Conservation (phyloP, 1,284 basidiomycete genomes). For the Ustilago bromivora region DNA sequence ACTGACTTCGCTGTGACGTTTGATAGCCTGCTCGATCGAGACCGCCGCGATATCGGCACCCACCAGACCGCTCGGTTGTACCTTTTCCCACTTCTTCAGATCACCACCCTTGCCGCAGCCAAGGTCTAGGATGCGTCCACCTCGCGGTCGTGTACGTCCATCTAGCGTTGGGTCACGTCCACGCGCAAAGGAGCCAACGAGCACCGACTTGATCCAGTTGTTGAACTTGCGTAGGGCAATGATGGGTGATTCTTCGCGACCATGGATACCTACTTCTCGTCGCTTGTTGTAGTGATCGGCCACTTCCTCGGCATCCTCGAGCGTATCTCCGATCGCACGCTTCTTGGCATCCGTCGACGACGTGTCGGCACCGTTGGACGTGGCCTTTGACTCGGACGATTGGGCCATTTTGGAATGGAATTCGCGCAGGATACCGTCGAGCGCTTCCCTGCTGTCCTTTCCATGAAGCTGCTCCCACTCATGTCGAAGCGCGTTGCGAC, state of each 20-base stretch:
- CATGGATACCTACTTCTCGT: conserved; percentile 86
- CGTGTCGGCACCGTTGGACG: conserved; percentile 1
- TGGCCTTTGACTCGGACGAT: neutral
- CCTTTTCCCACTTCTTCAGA: conserved; percentile 93
- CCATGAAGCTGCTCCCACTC: conserved; percentile 51
- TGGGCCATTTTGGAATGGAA: conserved; percentile 28
- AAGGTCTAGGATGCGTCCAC: conserved; percentile 88
- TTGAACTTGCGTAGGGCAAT: conserved; percentile 97
- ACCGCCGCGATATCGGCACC: conserved; percentile 90
- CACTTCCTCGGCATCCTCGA: conserved; percentile 51
- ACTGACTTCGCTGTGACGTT: conserved; percentile 75
- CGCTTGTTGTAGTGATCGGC: conserved; percentile 79
- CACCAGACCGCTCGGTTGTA: conserved; percentile 82
- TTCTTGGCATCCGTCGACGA: conserved; percentile 21
- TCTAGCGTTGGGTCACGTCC: conserved; percentile 32
- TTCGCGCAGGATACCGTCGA: conserved; percentile 46
- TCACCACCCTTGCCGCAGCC: conserved; percentile 99
- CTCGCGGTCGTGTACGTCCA: conserved; percentile 29
- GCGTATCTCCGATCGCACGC: conserved; percentile 25
- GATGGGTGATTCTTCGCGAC: conserved; percentile 90
- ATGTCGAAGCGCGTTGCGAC: conserved; percentile 54
- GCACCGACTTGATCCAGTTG: conserved; percentile 77
- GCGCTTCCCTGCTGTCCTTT: conserved; percentile 41
- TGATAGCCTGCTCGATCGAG: conserved; percentile 88
- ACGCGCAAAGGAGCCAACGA: conserved; percentile 48